Evolutionary conservation across 1,284 basidiomycete genomes (phyloP).

Genomic region (Takashimella koratensis): DNA sequence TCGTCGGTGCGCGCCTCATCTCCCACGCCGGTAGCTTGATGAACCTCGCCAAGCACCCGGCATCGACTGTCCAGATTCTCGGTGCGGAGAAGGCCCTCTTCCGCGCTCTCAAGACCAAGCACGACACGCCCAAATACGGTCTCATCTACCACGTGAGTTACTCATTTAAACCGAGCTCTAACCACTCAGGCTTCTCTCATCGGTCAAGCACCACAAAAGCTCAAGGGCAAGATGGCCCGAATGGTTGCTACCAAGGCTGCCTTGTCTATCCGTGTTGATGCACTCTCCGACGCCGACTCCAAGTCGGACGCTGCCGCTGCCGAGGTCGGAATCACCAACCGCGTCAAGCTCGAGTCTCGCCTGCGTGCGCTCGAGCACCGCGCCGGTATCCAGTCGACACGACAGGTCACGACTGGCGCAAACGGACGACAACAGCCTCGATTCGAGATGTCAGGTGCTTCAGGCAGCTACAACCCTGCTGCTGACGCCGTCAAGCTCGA

Average conservation of each 20-base stretch:
- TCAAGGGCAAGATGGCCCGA: slow-evolving; percentile 99
- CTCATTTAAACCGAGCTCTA: slow-evolving; percentile 4
- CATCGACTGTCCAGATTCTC: slow-evolving; percentile 95
- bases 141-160: slow-evolving; percentile 84
- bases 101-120: slow-evolving; percentile 96
- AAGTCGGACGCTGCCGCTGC: slow-evolving; percentile 79
- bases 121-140: slow-evolving; percentile 98
- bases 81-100: slow-evolving; percentile 99
- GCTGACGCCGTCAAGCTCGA: slow-evolving; percentile 70
- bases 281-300: slow-evolving; percentile 84
- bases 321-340: slow-evolving; percentile 86
- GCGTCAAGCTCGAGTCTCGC: slow-evolving; percentile 91
- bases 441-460: slow-evolving; percentile 72
- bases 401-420: slow-evolving; percentile 56
- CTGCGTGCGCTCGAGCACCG: slow-evolving; percentile 84
- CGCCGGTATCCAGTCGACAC: slow-evolving; percentile 63
- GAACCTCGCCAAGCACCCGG: slow-evolving; percentile 92
- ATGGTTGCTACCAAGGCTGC: slow-evolving; percentile 99
- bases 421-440: slow-evolving; percentile 62
- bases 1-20: slow-evolving; percentile 93
- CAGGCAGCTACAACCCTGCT: slow-evolving; percentile 70
- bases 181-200: slow-evolving; percentile 74
- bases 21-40: slow-evolving; percentile 94
- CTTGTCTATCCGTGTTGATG: slow-evolving; percentile 93
- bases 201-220: slow-evolving; percentile 94